Evolutionary conservation across 2,329 filamentous ascomycete species (phyloP).

Genomic region (Venturiaceae sp.): DNA sequence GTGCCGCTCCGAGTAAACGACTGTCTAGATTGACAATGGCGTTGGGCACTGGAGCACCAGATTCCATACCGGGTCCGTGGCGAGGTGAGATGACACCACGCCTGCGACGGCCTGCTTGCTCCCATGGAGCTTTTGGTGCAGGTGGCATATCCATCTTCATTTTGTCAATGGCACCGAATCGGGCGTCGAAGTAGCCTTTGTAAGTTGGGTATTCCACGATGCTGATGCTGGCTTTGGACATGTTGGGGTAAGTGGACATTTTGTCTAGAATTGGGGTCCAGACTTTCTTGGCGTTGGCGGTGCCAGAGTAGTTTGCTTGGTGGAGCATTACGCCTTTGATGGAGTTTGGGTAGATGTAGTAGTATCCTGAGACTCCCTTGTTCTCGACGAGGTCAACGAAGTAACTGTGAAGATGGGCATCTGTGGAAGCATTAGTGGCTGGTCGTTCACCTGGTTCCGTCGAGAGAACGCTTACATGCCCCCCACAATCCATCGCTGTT

Average conservation of each 20-base stretch:
- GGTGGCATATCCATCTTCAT: background rate
- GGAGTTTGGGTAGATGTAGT: background rate
- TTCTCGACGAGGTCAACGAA: slow-evolving; percentile 5
- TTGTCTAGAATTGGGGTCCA: slow-evolving; percentile 8
- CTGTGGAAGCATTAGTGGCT: background rate
- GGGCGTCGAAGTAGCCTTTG: slow-evolving; percentile 7
- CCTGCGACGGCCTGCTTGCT: slow-evolving; percentile 11
- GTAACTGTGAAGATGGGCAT: slow-evolving; percentile 2
- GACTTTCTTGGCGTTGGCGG: background rate
- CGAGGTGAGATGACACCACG: background rate
- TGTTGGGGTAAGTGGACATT: background rate
- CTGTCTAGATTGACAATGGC: background rate
- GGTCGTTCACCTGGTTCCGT: background rate
- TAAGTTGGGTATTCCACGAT: background rate
- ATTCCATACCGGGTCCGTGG: slow-evolving; percentile 3
- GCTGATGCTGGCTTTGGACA: background rate
- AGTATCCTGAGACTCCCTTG: slow-evolving; percentile 2
- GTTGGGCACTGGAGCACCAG: background rate
- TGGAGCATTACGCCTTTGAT: background rate
- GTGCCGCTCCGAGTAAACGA: slow-evolving; percentile 3
- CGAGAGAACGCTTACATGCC: background rate
- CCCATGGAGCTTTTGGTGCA: background rate
- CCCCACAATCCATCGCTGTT: background rate
- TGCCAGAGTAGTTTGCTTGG: background rate
- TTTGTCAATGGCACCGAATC: background rate